phyloP scores from a whole-genome alignment of 116 monocot genomes.

The Iris pallida region DNA sequence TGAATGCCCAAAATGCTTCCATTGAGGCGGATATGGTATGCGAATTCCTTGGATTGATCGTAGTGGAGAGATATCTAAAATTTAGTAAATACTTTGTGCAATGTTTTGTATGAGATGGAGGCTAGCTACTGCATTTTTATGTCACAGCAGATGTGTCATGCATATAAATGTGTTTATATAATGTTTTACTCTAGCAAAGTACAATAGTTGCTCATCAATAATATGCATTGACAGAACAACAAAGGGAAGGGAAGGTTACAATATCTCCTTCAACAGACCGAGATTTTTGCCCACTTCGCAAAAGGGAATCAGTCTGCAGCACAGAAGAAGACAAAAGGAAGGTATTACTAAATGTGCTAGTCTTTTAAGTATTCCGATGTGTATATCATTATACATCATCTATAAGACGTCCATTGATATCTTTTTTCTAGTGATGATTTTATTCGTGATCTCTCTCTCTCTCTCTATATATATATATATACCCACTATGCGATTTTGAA shows the following conservation, averaged over 20 bases:
- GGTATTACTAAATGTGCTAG: slow-evolving; percentile 32
- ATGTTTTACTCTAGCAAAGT: too few species aligned
- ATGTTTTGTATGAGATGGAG: background rate
- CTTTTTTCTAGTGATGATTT: too few species aligned
- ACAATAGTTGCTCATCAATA: too few species aligned
- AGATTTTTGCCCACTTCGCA: slow-evolving; percentile 96
- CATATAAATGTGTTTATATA: background rate
- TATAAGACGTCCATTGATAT: background rate
- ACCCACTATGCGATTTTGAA: too few species aligned
- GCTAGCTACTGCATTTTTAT: background rate
- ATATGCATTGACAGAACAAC: slow-evolving; percentile 55
- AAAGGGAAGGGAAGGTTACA: slow-evolving; percentile 89
- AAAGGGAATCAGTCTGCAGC: slow-evolving; percentile 66
- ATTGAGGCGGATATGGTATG: slow-evolving; percentile 93
- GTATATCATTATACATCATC: background rate
- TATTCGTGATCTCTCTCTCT: too few species aligned
- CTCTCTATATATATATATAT: too few species aligned
- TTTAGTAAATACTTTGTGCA: background rate
- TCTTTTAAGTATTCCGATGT: too few species aligned
- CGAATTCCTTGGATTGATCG: background rate
- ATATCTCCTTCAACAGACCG: slow-evolving; percentile 90
- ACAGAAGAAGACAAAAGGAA: slow-evolving; percentile 69
- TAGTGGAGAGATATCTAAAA: background rate
- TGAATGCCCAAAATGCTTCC: slow-evolving; percentile 77
- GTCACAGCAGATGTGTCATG: background rate